Base-by-base conservation (phyloP, 352 stramenopile genomes). In the Globisporangium carolinianum region DNA sequence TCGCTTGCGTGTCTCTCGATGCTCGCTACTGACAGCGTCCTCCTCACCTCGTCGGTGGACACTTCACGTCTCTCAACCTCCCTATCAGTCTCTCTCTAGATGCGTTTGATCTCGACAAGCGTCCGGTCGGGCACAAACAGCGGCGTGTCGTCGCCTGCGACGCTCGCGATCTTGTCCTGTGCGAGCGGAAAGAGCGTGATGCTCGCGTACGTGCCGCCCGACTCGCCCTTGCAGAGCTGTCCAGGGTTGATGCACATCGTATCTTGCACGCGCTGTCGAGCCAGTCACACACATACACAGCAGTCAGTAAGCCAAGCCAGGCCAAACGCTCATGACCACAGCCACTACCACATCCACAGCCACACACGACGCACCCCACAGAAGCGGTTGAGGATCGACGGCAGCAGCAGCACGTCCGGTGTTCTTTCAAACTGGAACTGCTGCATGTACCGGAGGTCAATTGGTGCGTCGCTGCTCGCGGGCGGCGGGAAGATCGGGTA, bases 211-310 rank as follows among this genome's bases (percentile, higher is more conserved):
- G 94, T 98, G 50, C 96, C 96, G 53, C 95, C 96, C 0, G 89
- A 95, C 17, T 87, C 86, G 47, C 90, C 93, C 72, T 97, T 98
- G 54, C 89, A 96, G 24, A 99, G 69, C 61, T 94, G 84, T 1
- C 95, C 95, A 0, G 95, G 95, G 70, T 99, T 99, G 51, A 99
- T 71, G 63, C 95, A 96, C 37, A 99, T 86, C 24, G 87, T 96
- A 54, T 96, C 86, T 62, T 94, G 75, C 35, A 97, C 73, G 18
- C 91, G 74, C 71, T 96, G 72, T 85, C 24, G 24, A 24, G 24
- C 24, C 52, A 53, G 51, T 49, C 15, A 24, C 45, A 49, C 17
- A 11, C 45, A 11, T 17, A 15, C 6, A 15, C 42, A 15, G 14
- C 42, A 47, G 42, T 47, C 42, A 47, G 5, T 11, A 7, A 11